Evolutionary conservation across 352 stramenopile species (phyloP), one percentile per base, ranked within the genome.

Genomic region (Phytophthora citricola): DNA sequence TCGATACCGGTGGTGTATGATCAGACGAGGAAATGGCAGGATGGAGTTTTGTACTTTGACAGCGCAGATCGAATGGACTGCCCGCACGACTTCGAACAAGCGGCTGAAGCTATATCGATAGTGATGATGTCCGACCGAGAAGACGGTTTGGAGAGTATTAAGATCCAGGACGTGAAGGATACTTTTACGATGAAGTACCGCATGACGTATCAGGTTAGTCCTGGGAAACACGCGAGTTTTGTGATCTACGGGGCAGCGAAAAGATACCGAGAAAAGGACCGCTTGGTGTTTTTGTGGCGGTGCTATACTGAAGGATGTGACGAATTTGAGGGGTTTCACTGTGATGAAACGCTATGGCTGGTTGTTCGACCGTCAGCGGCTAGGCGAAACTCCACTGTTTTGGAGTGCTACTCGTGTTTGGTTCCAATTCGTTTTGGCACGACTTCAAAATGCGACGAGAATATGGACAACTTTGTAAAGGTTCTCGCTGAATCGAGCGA

Each of bases 111-210:
- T 26, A 40, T 50, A 6, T 65, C 50, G 15, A 22, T 36, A n/a
- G 41, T 68, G 12, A 54, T 71, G 10, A 53, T 70, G 61, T 54
- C 61, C 0, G 46, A 70, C 22, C 17, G 31, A 31, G 39, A 46
- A 0, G 22, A 5, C 4, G 11, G 24, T 40, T 31, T 55, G 10
- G 40, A 47, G 6, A 44, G 15, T 32, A 41, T 27, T 12, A 50
- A 45, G 10, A 32, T 9, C 26, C 40, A 43, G 26, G 50, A 29
- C n/a, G 39, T 15, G 17, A 47, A 43, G 48, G 56, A 78, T 38
- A 78, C 71, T 3, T 40, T 76, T 9, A 63, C 64, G 0, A 56
- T 69, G 40, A 80, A 74, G 36, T 79, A 74, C 34, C 26, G 45
- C 3, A 10, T 62, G 1, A 68, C 66, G 11, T 75, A 67, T 14